Base-by-base conservation (phyloP, 169 alveolate genomes). In the Cryptosporidium xiaoi region DNA sequence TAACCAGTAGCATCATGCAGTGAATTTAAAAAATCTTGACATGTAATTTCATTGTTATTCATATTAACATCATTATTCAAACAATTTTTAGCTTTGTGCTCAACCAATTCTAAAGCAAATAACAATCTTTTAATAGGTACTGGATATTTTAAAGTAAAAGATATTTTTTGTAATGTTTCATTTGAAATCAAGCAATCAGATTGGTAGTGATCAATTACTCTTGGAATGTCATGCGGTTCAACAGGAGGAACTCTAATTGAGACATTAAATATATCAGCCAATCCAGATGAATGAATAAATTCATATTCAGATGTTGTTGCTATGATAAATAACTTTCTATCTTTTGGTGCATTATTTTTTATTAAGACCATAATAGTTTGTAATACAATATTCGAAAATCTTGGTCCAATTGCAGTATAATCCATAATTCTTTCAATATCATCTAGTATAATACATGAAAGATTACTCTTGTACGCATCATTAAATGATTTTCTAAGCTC, bases 361-460 rank as follows among this genome's bases (percentile, higher is more conserved):
- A 97, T 94, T 60, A 97, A 91, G 16, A 98, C 97, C 83, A 97
- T 92, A 31, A 98, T 93, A 15, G 99, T 96, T 93, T 98, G 98
- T 44, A 98, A 91, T 2, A 98, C 95, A 18, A 95, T 82, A 90
- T 98, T 98, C 56, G 99, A 96, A 90, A 98, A 98, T 83, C 98
- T 82, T 56, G 99, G 99, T 24, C 99, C 99, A 55, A 97, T 95
- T 67, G 97, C 97, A 24, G 99, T 95, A 92, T 94, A 98, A 90
- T 98, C 99, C 66, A 98, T 96, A 16, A 98, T 92, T 64, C 99
- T 87, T 91, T 98, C 99, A 58, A 98, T 93, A 90, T 98, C 97
- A 91, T 98, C 99, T 13, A 98, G 94, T 16, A 98, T 95, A 44
- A 98, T 97, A 40, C 93, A 84, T 2, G 94, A 92, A 50, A 83